These are phyloP conservation scores for Cylindrodendrum hubeiense DNA, from an alignment of 2,329 filamentous ascomycete species.

Conservation along the genomic window DNA sequence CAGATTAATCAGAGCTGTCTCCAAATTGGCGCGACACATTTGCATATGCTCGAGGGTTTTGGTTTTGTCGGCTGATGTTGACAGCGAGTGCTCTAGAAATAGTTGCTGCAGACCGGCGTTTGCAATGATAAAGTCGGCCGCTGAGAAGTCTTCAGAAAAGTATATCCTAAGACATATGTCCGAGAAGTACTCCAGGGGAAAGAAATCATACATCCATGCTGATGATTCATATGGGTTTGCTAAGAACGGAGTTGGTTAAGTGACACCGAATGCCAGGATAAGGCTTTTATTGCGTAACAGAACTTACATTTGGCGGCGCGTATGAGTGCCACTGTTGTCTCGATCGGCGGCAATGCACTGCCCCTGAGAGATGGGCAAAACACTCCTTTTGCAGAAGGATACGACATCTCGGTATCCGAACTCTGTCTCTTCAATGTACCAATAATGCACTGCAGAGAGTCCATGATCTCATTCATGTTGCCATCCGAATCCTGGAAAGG, in stretches of 20 bases:
- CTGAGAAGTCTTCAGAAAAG: slow-evolving; percentile 47
- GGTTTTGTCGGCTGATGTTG: slow-evolving; percentile 34
- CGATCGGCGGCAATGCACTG: slow-evolving; percentile 38
- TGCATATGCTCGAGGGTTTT: slow-evolving; percentile 40
- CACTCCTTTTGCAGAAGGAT: slow-evolving; percentile 35
- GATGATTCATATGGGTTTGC: slow-evolving; percentile 38
- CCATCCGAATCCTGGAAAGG: slow-evolving; percentile 44
- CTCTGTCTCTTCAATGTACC: slow-evolving; percentile 42
- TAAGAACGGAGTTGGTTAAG: slow-evolving; percentile 13
- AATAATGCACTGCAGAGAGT: slow-evolving; percentile 48
- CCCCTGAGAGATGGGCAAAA: slow-evolving; percentile 36
- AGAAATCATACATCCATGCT: slow-evolving; percentile 49
- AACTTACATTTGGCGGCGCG: slow-evolving; percentile 35
- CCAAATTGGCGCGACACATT: slow-evolving; percentile 46
- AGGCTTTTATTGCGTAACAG: not conserved
- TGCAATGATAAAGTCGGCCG: slow-evolving; percentile 49
- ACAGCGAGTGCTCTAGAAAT: slow-evolving; percentile 42
- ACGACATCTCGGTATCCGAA: slow-evolving; percentile 40
- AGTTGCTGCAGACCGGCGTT: slow-evolving; percentile 49
- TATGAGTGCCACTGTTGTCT: slow-evolving; percentile 39
- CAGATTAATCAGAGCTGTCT: slow-evolving; percentile 47
- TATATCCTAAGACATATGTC: slow-evolving; percentile 49
- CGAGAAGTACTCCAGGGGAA: slow-evolving; percentile 45
- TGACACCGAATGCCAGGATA: not conserved
- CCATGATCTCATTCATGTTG: slow-evolving; percentile 50